Percentiles rank a stretch among this genome's conserved stretches.
Conservation (phyloP, 306 rosid species). For the Albizia julibrissin region DNA sequence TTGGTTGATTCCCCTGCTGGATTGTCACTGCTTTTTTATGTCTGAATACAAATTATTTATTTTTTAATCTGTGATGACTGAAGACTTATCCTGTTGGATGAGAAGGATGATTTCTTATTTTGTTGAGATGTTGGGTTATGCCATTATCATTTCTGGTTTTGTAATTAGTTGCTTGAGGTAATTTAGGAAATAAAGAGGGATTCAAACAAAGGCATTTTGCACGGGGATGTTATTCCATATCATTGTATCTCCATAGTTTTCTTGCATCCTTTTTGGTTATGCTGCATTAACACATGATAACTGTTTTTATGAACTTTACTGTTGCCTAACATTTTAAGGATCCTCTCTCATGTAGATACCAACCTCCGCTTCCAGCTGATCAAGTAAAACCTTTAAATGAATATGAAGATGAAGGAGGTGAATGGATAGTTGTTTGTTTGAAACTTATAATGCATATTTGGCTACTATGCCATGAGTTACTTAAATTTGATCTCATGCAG, state of each 20-base stretch:
- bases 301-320: not conserved
- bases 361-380: slow-evolving; percentile 77
- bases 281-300: not conserved
- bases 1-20: not conserved
- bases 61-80: not conserved
- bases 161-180: not conserved
- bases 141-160: not conserved
- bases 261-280: not conserved
- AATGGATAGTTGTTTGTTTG: slow-evolving; percentile 15
- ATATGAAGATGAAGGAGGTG: slow-evolving; percentile 82
- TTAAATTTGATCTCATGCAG: slow-evolving; percentile 46
- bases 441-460: slow-evolving; percentile 3
- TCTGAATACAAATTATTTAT: not conserved
- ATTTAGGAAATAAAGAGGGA: not conserved
- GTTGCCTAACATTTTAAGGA: slow-evolving; percentile 24
- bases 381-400: slow-evolving; percentile 83
- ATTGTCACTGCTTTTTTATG: not conserved
- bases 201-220: not conserved
- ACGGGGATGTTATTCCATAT: not conserved
- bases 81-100: not conserved
- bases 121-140: not conserved
- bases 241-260: not conserved
- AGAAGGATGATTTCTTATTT: not conserved
- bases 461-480: not conserved
- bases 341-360: slow-evolving; percentile 55